These are phyloP conservation scores for Astrephomene gubernaculifera DNA, from an alignment of 139 green algal species.

Conservation along the genomic window DNA sequence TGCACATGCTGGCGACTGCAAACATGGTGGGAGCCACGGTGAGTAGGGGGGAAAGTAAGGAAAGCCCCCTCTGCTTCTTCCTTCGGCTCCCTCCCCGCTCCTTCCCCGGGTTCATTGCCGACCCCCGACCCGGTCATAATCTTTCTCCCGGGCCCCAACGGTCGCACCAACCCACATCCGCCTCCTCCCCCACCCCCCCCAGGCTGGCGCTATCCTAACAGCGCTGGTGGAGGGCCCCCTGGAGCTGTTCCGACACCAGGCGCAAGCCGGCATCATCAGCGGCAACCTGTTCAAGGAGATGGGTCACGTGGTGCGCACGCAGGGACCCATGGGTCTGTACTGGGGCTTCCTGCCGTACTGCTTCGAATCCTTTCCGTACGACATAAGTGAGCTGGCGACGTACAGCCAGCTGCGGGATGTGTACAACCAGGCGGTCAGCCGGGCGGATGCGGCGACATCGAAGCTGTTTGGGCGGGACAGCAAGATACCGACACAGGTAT, in stretches of 20 bases:
- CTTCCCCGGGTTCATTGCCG: too few species aligned
- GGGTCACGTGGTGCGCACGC: slow-evolving; percentile 45
- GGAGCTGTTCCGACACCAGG: slow-evolving; percentile 75
- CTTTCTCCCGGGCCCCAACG: too few species aligned
- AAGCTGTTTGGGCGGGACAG: neutral
- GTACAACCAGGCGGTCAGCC: slow-evolving; percentile 31
- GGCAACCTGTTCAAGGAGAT: slow-evolving; percentile 70
- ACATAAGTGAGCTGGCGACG: slow-evolving; percentile 74
- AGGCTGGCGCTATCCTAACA: slow-evolving; percentile 58
- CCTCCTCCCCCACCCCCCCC: neutral
- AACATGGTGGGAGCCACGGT: slow-evolving; percentile 40
- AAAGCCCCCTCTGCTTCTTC: too few species aligned
- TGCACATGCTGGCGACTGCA: neutral
- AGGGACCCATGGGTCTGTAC: slow-evolving; percentile 62
- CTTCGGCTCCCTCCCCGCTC: too few species aligned
- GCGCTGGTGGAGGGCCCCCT: slow-evolving; percentile 72
- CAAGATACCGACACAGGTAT: slow-evolving; percentile 23
- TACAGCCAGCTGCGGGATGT: slow-evolving; percentile 44
- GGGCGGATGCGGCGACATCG: neutral
- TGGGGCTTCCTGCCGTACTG: slow-evolving; percentile 74
- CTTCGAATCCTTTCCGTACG: slow-evolving; percentile 79
- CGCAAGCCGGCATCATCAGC: slow-evolving; percentile 57
- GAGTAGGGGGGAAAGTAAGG: neutral
- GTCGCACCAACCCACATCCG: neutral
- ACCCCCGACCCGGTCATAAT: too few species aligned